phyloP scores from a whole-genome alignment of 164 flowering plant species.

The Macadamia tetraphylla region DNA sequence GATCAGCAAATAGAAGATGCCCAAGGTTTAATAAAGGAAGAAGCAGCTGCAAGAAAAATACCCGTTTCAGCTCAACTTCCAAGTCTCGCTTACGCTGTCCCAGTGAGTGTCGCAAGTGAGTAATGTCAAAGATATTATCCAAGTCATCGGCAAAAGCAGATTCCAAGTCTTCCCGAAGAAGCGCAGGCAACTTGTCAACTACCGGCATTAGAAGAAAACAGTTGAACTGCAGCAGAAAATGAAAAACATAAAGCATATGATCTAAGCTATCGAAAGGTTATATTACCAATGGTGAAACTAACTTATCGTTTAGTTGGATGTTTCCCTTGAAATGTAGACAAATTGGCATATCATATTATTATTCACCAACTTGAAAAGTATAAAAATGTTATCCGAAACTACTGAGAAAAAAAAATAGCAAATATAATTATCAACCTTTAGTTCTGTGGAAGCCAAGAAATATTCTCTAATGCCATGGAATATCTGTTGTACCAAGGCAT shows the following conservation, averaged over 20 bases:
- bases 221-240: conserved; percentile 64
- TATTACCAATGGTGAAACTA: background rate
- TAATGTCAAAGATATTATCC: conserved; percentile 74
- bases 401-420: background rate
- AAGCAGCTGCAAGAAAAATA: conserved; percentile 13
- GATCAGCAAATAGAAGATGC: background rate
- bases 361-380: background rate
- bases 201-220: conserved; percentile 97
- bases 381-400: background rate
- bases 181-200: conserved; percentile 91
- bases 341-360: background rate
- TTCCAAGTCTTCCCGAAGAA: conserved; percentile 75
- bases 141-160: conserved; percentile 73
- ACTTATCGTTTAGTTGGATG: background rate
- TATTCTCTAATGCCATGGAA: conserved; percentile 93
- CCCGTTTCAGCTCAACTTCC: conserved; percentile 89
- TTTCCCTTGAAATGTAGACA: background rate
- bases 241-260: background rate
- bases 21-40: background rate
- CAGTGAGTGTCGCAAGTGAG: conserved; percentile 58
- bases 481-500: conserved; percentile 94
- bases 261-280: background rate
- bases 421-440: conserved; percentile 50
- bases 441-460: conserved; percentile 80
- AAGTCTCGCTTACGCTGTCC: conserved; percentile 58